A percentile compares a stretch with the other conserved stretches of the same genome.
Evolutionary conservation across 2,329 filamentous ascomycete species (phyloP).

Genomic region (Hortaea werneckii): DNA sequence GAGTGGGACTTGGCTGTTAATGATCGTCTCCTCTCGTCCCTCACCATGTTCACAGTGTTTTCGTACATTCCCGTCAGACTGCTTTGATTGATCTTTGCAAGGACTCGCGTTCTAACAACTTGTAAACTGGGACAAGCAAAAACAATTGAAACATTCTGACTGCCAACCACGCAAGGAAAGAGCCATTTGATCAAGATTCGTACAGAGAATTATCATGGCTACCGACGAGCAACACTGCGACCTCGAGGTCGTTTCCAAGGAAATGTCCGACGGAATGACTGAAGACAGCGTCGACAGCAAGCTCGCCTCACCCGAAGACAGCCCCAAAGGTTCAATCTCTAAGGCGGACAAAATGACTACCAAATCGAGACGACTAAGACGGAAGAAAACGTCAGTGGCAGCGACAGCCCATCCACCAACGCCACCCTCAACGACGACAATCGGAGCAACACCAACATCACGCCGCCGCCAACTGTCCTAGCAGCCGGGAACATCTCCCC

Average conservation of each 20-base stretch:
- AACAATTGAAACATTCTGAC: not conserved
- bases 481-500: not conserved
- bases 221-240: conserved; percentile 1
- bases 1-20: not conserved
- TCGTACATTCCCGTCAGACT: not conserved
- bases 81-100: not conserved
- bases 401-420: not conserved
- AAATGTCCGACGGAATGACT: conserved; percentile 1
- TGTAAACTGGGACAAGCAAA: not conserved
- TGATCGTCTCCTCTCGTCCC: not conserved
- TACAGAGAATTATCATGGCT: not conserved
- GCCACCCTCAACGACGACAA: not conserved
- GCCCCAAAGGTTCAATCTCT: not conserved
- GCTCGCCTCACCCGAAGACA: conserved; percentile 2
- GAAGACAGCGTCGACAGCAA: conserved; percentile 3
- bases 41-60: not conserved
- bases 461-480: not conserved
- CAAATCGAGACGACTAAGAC: conserved; percentile 2
- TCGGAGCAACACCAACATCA: not conserved
- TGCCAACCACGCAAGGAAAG: not conserved
- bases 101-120: not conserved
- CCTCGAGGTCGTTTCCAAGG: conserved; percentile 7
- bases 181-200: not conserved
- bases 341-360: not conserved
- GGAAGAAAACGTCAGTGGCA: not conserved